Base-by-base conservation (phyloP, 192 early-diverging fungal genomes). In the Umbelopsis ramanniana region DNA sequence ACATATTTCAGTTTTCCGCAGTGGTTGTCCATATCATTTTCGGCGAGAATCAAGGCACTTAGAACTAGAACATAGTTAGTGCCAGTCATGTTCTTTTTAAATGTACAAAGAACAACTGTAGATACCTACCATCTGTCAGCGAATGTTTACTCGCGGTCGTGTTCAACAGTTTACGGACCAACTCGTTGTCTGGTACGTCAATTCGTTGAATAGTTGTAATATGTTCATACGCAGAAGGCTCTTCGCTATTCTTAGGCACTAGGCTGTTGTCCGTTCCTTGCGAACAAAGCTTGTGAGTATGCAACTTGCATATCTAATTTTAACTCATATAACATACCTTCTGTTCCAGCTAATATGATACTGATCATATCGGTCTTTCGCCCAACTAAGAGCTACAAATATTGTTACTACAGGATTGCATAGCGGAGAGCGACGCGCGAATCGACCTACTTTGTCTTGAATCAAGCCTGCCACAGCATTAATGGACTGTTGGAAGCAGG, bases 361-460 rank as follows among this genome's bases (percentile, higher is more conserved):
- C 81, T 79, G 29, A 89, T 86, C 35, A 82, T 72, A 63, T 93
- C 92, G 11, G 83, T 85, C 72, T 93, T 93, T n/a, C 89, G 72
- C 24, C 83, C 86, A 43, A 77, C 76, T 38, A 91, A 80, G 15
- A 93, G 82, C 90, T 93, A 52, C 67, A 69, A 52, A 74, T 71
- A 74, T 45, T 22, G 43, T 37, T 29, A 43, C 22, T 24, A 6
- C 4, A 15, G 48, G 1, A 8, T 70, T 23, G 37, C 21, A n/a
- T 52, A 6, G 47, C 29, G 35, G 26, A 70, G 21, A 23, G 8
- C 17, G 17, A 35, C 5, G 23, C 17, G 57, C 4, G 26, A 17
- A 70, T 35, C 3, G 3, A 53, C 69, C 19, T 55, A 72, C 71
- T 60, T 72, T 72, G 54, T 72, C 71, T 24, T 72, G 52, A 26